Conservation (phyloP, 805 yeast genomes). For the Cyberlindnera japonica region DNA sequence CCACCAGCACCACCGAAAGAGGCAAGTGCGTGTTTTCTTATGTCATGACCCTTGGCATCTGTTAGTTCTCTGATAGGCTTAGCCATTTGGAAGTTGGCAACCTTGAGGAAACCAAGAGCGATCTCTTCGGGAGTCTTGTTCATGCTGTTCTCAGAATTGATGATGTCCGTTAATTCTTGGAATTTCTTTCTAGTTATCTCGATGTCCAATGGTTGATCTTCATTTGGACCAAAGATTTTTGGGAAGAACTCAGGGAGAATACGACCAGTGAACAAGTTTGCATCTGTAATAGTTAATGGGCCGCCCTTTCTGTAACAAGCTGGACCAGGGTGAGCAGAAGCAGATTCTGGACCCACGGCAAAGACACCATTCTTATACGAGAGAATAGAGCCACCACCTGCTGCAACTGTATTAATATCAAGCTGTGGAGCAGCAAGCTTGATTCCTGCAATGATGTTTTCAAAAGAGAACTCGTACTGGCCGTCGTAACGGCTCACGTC, state of each 20-base stretch:
- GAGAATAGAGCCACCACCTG: conserved; percentile 77
- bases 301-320: conserved; percentile 85
- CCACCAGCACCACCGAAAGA: conserved; percentile 52
- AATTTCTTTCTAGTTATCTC: conserved; percentile 38
- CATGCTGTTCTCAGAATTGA: conserved; percentile 33
- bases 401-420: conserved; percentile 79
- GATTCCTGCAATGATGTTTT: conserved; percentile 79
- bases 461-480: conserved; percentile 68
- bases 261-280: conserved; percentile 70
- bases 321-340: conserved; percentile 88
- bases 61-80: conserved; percentile 45
- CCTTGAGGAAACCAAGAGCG: conserved; percentile 43
- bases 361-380: conserved; percentile 69
- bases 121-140: conserved; percentile 39
- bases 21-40: conserved; percentile 40
- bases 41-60: conserved; percentile 42
- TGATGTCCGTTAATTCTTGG: conserved; percentile 34
- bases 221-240: conserved; percentile 77
- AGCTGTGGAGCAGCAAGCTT: conserved; percentile 82
- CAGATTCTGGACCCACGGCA: conserved; percentile 83
- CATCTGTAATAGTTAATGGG: conserved; percentile 82
- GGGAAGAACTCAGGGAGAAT: conserved; percentile 75
- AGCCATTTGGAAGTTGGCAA: conserved; percentile 45
- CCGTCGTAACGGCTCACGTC: conserved; percentile 80
- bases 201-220: conserved; percentile 63